Evolutionary conservation across 2,329 filamentous ascomycete species (phyloP), one percentile per base, ranked within the genome.

Genomic region (Aspergillus sp.): DNA sequence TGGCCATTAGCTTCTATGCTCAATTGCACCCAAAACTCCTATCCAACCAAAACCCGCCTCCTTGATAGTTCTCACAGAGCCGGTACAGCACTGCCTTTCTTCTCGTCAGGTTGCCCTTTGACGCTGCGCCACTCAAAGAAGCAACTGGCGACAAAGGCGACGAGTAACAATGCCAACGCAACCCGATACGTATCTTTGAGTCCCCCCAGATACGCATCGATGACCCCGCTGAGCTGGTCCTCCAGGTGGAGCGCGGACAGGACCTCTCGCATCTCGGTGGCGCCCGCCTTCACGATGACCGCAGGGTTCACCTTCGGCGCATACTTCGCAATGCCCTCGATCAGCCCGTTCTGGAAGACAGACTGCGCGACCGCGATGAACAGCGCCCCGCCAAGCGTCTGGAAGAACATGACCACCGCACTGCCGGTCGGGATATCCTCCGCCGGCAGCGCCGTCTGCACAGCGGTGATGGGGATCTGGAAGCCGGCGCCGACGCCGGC

Each of bases 341-440:
- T 70, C 11, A 84, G 71, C 1, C 68, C 68, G 58, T 79, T 81
- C 47, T 72, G 73, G 57, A 83, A 79, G 4, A 82, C 70, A 51
- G 73, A 76, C 58, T 82, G 77, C 1, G 70, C 79, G 13, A 80
- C 76, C 3, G 74, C 74, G 41, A 83, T 73, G 54, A 82, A 82
- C 1, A 83, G 52, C 0, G 71, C 69, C 1, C 71, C 71, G n/a
- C 71, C 71, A 19, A 74, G 64, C 1, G 64, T 71, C 47, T 73
- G 67, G 55, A 64, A 63, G 57, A 74, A 73, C 57, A 72, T 68
- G 20, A 71, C 65, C 20, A 69, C 56, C 9, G 68, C 64, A 3
- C 69, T 71, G 2, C 68, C 71, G 29, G 64, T 63, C 3, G 71
- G 69, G 20, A 73, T 55, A 40, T 72, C 67, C 10, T 65, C 59